Evolutionary conservation across 768 basidiomycete genomes (phyloP).

Genomic region (Xerocomellus amylosporus): DNA sequence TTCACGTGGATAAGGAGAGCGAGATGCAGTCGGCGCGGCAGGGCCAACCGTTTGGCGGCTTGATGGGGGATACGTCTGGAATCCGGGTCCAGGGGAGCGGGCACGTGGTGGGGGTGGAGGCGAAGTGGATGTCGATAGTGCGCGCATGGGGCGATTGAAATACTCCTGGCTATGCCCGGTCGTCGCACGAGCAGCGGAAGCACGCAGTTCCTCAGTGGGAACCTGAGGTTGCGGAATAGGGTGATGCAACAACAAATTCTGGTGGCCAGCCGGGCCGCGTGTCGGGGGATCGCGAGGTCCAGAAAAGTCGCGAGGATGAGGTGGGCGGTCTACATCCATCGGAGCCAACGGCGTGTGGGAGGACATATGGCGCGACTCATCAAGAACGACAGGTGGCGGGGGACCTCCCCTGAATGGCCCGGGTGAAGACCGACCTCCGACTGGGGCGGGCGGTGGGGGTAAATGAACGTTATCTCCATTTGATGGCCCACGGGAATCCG

Average conservation of each 20-base stretch:
- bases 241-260: conserved; percentile 62
- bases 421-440: conserved; percentile 51
- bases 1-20: conserved; percentile 61
- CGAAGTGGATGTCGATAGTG: conserved; percentile 58
- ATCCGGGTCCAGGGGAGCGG: conserved; percentile 50
- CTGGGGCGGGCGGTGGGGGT: conserved; percentile 57
- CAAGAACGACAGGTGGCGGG: conserved; percentile 77
- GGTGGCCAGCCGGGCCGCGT: conserved; percentile 57
- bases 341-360: conserved; percentile 74
- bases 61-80: conserved; percentile 47
- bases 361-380: conserved; percentile 66
- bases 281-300: conserved; percentile 41
- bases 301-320: conserved; percentile 56
- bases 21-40: conserved; percentile 52
- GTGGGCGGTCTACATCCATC: conserved; percentile 66
- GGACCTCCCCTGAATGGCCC: conserved; percentile 81
- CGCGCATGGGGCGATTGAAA: conserved; percentile 50
- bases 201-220: conserved; percentile 51
- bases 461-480: conserved; percentile 41
- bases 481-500: conserved; percentile 63
- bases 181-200: conserved; percentile 35
- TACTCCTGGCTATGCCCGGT: conserved; percentile 53
- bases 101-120: conserved; percentile 51
- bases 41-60: conserved; percentile 50
- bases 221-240: conserved; percentile 60